A percentile compares a stretch with the other conserved stretches of the same genome.
Evolutionary conservation across 2,329 filamentous ascomycete genomes (phyloP).

Genomic region (Aspergillus carbonarius): DNA sequence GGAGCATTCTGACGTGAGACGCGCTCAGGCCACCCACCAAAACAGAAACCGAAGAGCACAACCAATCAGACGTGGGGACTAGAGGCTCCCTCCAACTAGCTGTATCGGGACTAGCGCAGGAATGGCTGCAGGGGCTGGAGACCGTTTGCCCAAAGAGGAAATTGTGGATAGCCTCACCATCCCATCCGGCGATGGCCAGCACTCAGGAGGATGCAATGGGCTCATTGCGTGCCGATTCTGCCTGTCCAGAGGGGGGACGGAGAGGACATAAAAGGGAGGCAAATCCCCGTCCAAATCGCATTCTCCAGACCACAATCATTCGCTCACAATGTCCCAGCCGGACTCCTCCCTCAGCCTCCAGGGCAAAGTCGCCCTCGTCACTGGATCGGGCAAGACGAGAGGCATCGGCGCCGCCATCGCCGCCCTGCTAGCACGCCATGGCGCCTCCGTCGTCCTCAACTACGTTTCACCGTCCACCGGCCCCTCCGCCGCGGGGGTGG

Average conservation of each 20-base stretch:
- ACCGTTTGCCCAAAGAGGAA: slow-evolving; percentile 5
- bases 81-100: background rate
- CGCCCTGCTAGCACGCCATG: slow-evolving; percentile 62
- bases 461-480: slow-evolving; percentile 43
- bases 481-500: slow-evolving; percentile 7
- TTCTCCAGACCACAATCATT: background rate
- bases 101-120: background rate
- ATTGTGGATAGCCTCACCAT: background rate
- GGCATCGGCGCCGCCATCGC: slow-evolving; percentile 68
- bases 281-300: background rate
- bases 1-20: background rate
- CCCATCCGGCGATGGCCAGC: background rate
- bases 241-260: too few species aligned
- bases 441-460: slow-evolving; percentile 66
- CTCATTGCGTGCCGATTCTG: too few species aligned
- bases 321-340: background rate
- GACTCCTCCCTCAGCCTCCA: slow-evolving; percentile 4
- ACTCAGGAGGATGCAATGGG: too few species aligned
- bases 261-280: background rate
- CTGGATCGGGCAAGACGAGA: slow-evolving; percentile 47
- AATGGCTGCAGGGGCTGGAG: background rate
- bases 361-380: slow-evolving; percentile 35
- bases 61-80: background rate
- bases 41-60: background rate
- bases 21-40: background rate